These are phyloP conservation scores for Scleroderma bovista DNA, from an alignment of 768 basidiomycete genomes.

Conservation along the genomic window DNA sequence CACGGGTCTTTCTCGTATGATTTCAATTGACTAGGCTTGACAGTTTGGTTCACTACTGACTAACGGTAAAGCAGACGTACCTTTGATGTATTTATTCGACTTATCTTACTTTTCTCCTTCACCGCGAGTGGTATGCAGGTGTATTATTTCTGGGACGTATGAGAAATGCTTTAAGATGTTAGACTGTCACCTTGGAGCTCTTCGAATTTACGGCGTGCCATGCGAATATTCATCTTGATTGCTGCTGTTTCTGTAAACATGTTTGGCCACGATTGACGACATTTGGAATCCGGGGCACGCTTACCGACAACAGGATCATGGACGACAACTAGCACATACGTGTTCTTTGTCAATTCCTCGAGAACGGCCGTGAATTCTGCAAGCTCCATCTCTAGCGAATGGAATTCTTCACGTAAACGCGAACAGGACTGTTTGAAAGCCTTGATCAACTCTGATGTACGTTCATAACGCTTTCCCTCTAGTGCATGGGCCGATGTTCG, in stretches of 20 bases:
- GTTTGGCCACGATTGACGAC: background rate
- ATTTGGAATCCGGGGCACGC: conserved; percentile 15
- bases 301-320: conserved; percentile 85
- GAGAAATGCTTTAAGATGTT: conserved; percentile 20
- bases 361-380: conserved; percentile 84
- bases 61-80: background rate
- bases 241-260: conserved; percentile 71
- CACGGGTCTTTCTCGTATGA: background rate
- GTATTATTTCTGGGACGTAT: too few species aligned
- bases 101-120: too few species aligned
- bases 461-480: conserved; percentile 72
- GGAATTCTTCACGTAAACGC: conserved; percentile 79
- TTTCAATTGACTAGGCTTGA: background rate
- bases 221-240: conserved; percentile 79
- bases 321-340: conserved; percentile 86
- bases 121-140: too few species aligned
- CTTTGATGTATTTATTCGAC: too few species aligned
- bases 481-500: conserved; percentile 41
- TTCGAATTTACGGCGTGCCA: conserved; percentile 84
- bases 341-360: conserved; percentile 89
- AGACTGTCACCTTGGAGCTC: conserved; percentile 77
- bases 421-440: conserved; percentile 91
- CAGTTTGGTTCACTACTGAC: conserved; percentile 9
- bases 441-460: conserved; percentile 91
- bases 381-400: conserved; percentile 81